phyloP scores from a whole-genome alignment of 2,329 filamentous ascomycete genomes.

The Sarocladium strictum region DNA sequence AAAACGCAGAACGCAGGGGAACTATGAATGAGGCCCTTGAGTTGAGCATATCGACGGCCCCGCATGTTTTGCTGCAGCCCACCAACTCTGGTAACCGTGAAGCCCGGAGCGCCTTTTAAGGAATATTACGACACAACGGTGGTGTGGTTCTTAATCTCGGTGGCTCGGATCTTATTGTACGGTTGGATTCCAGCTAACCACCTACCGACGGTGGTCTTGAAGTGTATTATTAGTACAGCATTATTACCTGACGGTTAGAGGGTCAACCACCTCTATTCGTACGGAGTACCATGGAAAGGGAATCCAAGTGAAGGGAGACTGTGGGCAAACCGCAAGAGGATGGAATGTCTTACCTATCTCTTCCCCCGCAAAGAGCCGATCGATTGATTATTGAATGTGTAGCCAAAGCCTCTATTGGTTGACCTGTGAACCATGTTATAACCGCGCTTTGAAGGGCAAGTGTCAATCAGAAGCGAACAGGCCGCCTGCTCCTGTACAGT shows the following conservation, averaged over 20 bases:
- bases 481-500: not conserved
- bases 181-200: not conserved
- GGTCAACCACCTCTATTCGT: too few relatives aligned
- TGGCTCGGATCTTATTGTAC: not conserved
- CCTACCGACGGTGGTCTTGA: not conserved
- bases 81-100: not conserved
- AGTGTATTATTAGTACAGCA: not conserved
- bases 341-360: not conserved
- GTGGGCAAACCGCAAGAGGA: not conserved
- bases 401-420: not conserved
- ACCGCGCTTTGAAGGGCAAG: not conserved
- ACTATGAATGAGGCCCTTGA: not conserved
- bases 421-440: not conserved
- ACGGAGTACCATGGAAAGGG: not conserved
- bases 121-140: not conserved
- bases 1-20: not conserved
- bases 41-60: not conserved
- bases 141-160: slow-evolving; percentile 7
- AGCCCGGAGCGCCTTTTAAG: not conserved
- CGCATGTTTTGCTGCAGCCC: not conserved
- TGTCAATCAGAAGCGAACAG: not conserved
- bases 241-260: not conserved
- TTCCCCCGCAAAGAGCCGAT: slow-evolving; percentile 2
- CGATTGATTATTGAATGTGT: not conserved
- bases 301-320: not conserved